Conservation (phyloP, 1,284 basidiomycete genomes). For the Cutaneotrichosporon sp. region DNA sequence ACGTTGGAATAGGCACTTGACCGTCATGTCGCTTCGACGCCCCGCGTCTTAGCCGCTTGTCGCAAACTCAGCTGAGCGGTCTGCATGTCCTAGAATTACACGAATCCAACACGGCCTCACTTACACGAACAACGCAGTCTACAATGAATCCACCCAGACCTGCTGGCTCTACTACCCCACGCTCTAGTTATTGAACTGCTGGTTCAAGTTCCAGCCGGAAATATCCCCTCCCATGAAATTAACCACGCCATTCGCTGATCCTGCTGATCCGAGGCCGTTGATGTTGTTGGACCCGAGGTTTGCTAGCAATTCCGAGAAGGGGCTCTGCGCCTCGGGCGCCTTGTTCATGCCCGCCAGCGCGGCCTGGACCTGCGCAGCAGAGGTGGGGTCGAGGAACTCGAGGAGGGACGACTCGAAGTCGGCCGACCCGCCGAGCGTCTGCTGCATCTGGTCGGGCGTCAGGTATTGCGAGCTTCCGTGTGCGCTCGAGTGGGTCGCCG, state of each 20-base stretch:
- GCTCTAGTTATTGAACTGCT: background rate
- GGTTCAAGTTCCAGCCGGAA: background rate
- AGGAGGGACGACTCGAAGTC: constrained; percentile 7
- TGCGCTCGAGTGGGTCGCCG: background rate
- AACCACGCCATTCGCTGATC: background rate
- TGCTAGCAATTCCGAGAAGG: background rate
- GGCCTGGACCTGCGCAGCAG: background rate
- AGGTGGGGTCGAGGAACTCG: constrained; percentile 7
- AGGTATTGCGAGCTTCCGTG: background rate
- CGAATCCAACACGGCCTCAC: too few relatives aligned
- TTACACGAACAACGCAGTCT: too few relatives aligned
- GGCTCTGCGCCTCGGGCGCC: background rate
- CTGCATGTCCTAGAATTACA: too few relatives aligned
- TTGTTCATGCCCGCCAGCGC: background rate
- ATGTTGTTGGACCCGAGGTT: background rate
- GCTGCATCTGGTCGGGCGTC: background rate
- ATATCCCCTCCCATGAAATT: background rate
- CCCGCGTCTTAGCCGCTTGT: too few relatives aligned
- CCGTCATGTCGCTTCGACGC: too few relatives aligned
- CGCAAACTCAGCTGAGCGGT: too few relatives aligned
- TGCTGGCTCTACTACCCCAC: too few relatives aligned
- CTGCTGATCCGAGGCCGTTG: background rate
- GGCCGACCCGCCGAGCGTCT: background rate
- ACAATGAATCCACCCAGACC: too few relatives aligned
- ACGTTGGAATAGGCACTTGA: too few relatives aligned